phyloP scores from a whole-genome alignment of 805 yeast genomes.

The Saccharomycopsis sp. region DNA sequence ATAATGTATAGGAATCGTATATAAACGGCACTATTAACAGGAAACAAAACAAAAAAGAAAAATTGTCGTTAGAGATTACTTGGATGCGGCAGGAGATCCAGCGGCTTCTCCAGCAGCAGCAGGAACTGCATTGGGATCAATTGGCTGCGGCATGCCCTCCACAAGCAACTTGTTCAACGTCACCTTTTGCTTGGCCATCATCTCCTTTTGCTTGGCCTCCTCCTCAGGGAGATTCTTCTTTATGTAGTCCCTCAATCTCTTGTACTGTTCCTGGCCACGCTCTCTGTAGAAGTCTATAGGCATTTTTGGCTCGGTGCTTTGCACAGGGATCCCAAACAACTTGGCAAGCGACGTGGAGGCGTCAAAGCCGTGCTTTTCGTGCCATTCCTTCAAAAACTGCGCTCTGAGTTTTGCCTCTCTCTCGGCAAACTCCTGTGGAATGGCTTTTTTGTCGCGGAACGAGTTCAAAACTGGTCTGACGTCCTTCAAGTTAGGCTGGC shows the following conservation, averaged over 20 bases:
- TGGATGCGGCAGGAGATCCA: not conserved
- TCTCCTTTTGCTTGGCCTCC: constrained; percentile 47
- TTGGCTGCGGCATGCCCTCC: constrained; percentile 39
- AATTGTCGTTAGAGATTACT: not conserved
- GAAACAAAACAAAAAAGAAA: not conserved
- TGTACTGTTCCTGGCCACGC: constrained; percentile 68
- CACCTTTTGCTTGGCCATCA: constrained; percentile 58
- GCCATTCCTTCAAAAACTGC: constrained; percentile 55
- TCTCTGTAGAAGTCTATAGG: constrained; percentile 71
- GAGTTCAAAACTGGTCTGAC: constrained; percentile 82
- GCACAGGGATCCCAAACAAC: constrained; percentile 57
- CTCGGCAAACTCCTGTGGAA: constrained; percentile 71
- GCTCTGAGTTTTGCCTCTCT: constrained; percentile 74
- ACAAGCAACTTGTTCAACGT: constrained; percentile 62
- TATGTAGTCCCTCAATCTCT: constrained; percentile 55
- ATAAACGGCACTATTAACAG: not conserved
- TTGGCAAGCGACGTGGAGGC: constrained; percentile 41
- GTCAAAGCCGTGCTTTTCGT: constrained; percentile 35
- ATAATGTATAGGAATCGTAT: too few relatives aligned
- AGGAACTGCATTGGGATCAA: not conserved
- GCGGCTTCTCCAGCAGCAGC: not conserved
- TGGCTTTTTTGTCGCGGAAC: constrained; percentile 55
- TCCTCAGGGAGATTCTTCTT: constrained; percentile 53
- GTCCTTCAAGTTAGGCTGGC: constrained; percentile 69
- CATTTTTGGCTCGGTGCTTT: constrained; percentile 50